Evolutionary conservation across 1,139 yeast species (phyloP).

Genomic region (Blastobotrys petasosporus): DNA sequence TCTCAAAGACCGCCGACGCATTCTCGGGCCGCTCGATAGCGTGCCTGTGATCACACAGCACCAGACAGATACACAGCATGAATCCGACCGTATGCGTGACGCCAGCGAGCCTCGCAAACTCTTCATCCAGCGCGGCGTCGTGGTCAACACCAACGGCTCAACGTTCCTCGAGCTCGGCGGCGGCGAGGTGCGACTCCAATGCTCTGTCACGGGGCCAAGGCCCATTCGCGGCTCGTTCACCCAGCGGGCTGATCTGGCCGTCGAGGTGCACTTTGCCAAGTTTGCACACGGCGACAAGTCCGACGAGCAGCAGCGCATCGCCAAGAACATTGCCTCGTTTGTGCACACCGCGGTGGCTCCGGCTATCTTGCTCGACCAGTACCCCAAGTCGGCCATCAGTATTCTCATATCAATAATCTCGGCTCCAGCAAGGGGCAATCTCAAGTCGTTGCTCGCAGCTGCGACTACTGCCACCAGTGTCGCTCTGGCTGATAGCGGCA

Average conservation of each 20-base stretch:
- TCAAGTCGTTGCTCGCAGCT: conserved; percentile 34
- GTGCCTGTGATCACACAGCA: conserved; percentile 18
- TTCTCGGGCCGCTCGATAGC: conserved; percentile 36
- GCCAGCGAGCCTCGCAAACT: conserved; percentile 14
- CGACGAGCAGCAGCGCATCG: conserved; percentile 27
- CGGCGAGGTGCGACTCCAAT: conserved; percentile 53
- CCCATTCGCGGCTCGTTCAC: conserved; percentile 76
- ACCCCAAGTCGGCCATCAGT: conserved; percentile 87
- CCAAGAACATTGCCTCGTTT: conserved; percentile 49
- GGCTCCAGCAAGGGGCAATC: conserved; percentile 30
- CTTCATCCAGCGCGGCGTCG: conserved; percentile 48
- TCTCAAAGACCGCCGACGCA: conserved; percentile 35
- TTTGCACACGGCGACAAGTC: conserved; percentile 37
- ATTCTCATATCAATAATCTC: conserved; percentile 66
- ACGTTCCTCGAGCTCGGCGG: conserved; percentile 68
- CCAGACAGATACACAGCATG: neutral
- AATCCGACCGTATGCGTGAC: conserved; percentile 8
- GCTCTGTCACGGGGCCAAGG: conserved; percentile 81
- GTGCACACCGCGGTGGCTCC: conserved; percentile 56
- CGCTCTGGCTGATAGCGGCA: conserved; percentile 32
- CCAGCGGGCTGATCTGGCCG: conserved; percentile 61
- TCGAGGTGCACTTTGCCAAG: conserved; percentile 57
- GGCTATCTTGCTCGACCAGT: conserved; percentile 58
- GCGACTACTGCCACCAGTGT: conserved; percentile 43
- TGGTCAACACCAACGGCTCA: conserved; percentile 77